Conservation (phyloP, 2,329 filamentous ascomycete genomes). For the Ascochyta pisi region DNA sequence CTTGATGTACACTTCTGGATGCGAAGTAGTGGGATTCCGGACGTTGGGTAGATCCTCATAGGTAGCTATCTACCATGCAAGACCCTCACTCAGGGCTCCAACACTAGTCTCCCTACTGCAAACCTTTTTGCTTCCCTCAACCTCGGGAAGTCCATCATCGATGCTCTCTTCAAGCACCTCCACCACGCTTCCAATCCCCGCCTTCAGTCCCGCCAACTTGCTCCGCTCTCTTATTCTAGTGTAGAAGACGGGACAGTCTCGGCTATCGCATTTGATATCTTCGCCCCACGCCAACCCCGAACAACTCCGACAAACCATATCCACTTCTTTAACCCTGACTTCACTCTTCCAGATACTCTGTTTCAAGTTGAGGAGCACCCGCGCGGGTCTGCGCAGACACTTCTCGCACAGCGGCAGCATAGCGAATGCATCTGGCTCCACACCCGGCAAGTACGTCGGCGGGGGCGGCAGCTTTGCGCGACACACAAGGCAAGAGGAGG, state of each 20-base stretch:
- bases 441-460: slow-evolving; percentile 16
- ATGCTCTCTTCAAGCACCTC: slow-evolving; percentile 33
- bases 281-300: slow-evolving; percentile 75
- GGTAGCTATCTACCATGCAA: neutral
- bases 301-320: slow-evolving; percentile 80
- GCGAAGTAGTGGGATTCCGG: neutral
- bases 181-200: slow-evolving; percentile 35
- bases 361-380: slow-evolving; percentile 70
- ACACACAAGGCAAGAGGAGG: slow-evolving; percentile 81
- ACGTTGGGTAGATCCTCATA: too few species aligned
- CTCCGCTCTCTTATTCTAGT: slow-evolving; percentile 68
- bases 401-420: slow-evolving; percentile 61
- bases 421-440: slow-evolving; percentile 25
- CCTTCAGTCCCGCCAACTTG: slow-evolving; percentile 30
- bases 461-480: slow-evolving; percentile 61
- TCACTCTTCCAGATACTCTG: slow-evolving; percentile 69
- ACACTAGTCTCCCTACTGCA: neutral
- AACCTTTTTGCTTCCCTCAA: neutral
- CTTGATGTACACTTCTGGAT: neutral
- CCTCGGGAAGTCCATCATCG: neutral
- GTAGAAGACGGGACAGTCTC: slow-evolving; percentile 94
- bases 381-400: slow-evolving; percentile 63
- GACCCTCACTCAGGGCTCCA: neutral
- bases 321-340: slow-evolving; percentile 67
- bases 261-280: slow-evolving; percentile 83